Percentiles rank a stretch among this genome's conserved stretches.
Conservation (phyloP, 225 moss, liverwort and hornwort genomes). For the Straminergon stramineum region DNA sequence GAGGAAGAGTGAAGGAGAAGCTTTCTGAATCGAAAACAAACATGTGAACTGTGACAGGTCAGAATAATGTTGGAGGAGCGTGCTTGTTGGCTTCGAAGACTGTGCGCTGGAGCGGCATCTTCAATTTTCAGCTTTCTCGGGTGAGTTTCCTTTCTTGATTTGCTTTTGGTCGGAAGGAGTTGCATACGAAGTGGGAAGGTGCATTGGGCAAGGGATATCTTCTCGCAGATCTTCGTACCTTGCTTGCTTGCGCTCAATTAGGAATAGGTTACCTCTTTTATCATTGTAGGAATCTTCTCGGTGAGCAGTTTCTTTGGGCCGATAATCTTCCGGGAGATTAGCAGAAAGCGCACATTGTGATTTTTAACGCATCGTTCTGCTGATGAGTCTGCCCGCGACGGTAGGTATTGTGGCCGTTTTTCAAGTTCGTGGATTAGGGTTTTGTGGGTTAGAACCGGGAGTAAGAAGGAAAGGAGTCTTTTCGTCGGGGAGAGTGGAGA, state of each 20-base stretch:
- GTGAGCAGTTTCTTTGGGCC: neutral
- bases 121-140: neutral
- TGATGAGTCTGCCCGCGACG: neutral
- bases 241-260: neutral
- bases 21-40: too few relatives aligned
- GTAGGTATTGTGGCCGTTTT: neutral
- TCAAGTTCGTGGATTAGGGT: neutral
- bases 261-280: neutral
- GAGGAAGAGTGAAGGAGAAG: neutral
- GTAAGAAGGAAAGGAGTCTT: neutral
- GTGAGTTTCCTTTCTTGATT: neutral
- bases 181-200: neutral
- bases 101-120: neutral
- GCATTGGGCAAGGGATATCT: neutral
- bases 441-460: neutral
- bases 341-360: neutral
- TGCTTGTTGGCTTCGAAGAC: neutral
- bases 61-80: neutral
- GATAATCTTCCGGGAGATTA: neutral
- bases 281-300: neutral
- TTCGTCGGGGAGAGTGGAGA: neutral
- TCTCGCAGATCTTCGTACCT: neutral
- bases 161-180: neutral
- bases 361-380: neutral
- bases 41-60: neutral